Percentiles rank a stretch among this genome's conserved stretches.
These are phyloP conservation scores for Colletotrichum sp. DNA, from an alignment of 2,329 filamentous ascomycete species.

Conservation along the genomic window DNA sequence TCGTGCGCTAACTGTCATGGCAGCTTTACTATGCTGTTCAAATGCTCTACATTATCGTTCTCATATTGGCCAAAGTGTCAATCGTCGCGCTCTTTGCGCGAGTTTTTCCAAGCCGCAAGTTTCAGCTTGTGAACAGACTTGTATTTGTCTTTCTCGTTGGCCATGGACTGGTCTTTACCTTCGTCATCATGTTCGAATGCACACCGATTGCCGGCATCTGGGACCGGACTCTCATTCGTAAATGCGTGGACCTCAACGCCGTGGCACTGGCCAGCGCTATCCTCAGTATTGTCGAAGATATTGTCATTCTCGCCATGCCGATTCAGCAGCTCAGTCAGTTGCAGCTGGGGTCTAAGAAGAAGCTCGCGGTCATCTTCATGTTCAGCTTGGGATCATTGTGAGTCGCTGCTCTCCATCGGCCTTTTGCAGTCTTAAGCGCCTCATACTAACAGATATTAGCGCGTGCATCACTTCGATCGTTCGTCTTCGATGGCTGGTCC, in stretches of 20 bases:
- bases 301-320: slow-evolving; percentile 18
- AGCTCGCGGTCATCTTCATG: slow-evolving; percentile 18
- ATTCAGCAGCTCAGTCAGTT: slow-evolving; percentile 17
- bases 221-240: slow-evolving; percentile 9
- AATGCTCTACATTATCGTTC: slow-evolving; percentile 26
- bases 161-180: slow-evolving; percentile 24
- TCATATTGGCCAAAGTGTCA: slow-evolving; percentile 26
- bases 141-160: slow-evolving; percentile 14
- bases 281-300: slow-evolving; percentile 21
- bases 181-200: slow-evolving; percentile 25
- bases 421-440: neutral
- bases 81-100: slow-evolving; percentile 26
- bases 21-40: slow-evolving; percentile 23
- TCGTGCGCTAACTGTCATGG: neutral
- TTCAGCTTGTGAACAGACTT: slow-evolving; percentile 19
- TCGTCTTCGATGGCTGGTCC: slow-evolving; percentile 14
- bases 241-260: slow-evolving; percentile 16
- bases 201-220: slow-evolving; percentile 18
- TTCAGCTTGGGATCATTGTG: slow-evolving; percentile 23
- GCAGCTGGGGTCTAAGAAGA: slow-evolving; percentile 11
- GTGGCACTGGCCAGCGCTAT: slow-evolving; percentile 12
- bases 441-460: neutral
- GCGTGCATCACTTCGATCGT: slow-evolving; percentile 22
- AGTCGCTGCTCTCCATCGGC: neutral
- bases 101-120: slow-evolving; percentile 21